Percentiles rank a stretch among this genome's conserved stretches.
phyloP scores from a whole-genome alignment of 345 rosid genomes.

The Raphanus raphanistrum region DNA sequence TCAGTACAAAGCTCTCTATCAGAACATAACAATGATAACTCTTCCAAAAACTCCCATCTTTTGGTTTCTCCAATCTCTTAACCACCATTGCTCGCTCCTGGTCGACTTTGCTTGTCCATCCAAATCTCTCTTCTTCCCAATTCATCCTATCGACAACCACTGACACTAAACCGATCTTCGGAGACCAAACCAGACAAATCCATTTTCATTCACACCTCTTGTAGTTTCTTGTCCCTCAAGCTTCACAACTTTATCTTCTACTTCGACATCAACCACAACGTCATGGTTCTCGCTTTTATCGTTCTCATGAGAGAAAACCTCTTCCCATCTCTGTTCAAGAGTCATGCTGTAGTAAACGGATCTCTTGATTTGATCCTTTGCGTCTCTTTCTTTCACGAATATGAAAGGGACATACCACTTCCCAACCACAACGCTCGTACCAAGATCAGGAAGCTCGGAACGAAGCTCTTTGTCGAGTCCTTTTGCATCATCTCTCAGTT shows the following conservation, averaged over 20 bases:
- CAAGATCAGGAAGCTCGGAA: slow-evolving; percentile 41
- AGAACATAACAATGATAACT: slow-evolving; percentile 50
- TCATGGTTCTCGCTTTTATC: not conserved
- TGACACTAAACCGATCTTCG: slow-evolving; percentile 46
- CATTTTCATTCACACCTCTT: slow-evolving; percentile 31
- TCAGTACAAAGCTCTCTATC: slow-evolving; percentile 61
- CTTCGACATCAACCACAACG: slow-evolving; percentile 37
- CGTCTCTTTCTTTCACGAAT: slow-evolving; percentile 47
- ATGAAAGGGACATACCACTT: slow-evolving; percentile 71
- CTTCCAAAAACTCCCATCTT: slow-evolving; percentile 46
- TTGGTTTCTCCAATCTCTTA: slow-evolving; percentile 33
- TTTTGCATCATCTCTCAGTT: slow-evolving; percentile 50
- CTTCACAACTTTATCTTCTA: slow-evolving; percentile 37
- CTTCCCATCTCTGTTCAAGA: slow-evolving; percentile 64
- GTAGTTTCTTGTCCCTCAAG: slow-evolving; percentile 40
- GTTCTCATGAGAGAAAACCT: slow-evolving; percentile 42
- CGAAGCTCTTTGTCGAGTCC: slow-evolving; percentile 48
- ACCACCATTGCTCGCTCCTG: slow-evolving; percentile 15
- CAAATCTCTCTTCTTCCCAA: slow-evolving; percentile 54
- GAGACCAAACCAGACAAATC: slow-evolving; percentile 45
- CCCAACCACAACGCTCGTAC: slow-evolving; percentile 40
- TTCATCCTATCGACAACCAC: slow-evolving; percentile 54
- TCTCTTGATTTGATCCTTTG: slow-evolving; percentile 38
- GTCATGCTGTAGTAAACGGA: slow-evolving; percentile 56
- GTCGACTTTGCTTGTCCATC: slow-evolving; percentile 42